These are phyloP conservation scores for Aspergillus pseudoviridinutans DNA, from an alignment of 2,329 filamentous ascomycete genomes.

Conservation along the genomic window DNA sequence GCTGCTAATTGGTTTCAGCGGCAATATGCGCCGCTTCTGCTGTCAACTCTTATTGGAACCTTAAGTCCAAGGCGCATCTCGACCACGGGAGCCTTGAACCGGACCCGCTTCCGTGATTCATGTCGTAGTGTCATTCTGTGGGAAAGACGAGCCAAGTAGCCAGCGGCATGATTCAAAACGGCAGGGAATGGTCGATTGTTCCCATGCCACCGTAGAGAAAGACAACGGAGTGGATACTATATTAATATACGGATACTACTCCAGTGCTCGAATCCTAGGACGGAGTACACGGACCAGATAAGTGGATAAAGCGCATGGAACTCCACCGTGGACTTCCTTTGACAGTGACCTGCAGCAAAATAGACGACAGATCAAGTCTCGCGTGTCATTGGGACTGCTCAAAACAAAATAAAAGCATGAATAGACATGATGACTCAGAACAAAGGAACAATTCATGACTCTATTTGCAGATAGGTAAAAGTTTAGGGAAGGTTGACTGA, in stretches of 20 bases:
- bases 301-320: neutral
- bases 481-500: neutral
- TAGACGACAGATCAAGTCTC: neutral
- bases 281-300: neutral
- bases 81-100: slow-evolving; percentile 1
- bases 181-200: too few relatives aligned
- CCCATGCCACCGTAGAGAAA: too few relatives aligned
- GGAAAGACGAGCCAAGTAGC: neutral
- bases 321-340: neutral
- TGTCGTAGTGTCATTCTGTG: neutral
- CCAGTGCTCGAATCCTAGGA: too few relatives aligned
- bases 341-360: neutral
- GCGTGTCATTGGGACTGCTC: too few relatives aligned
- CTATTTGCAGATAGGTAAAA: too few relatives aligned
- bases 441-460: too few relatives aligned
- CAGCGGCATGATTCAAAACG: too few relatives aligned
- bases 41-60: slow-evolving; percentile 3
- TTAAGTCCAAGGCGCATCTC: neutral
- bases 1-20: slow-evolving; percentile 8
- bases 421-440: too few relatives aligned
- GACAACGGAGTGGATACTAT: too few relatives aligned
- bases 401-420: too few relatives aligned
- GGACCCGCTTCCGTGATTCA: neutral
- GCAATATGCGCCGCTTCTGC: slow-evolving; percentile 14
- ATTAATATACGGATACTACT: too few relatives aligned